Evolutionary conservation across 148 eudicot species (phyloP).

Genomic region (Amaranthus palmeri): DNA sequence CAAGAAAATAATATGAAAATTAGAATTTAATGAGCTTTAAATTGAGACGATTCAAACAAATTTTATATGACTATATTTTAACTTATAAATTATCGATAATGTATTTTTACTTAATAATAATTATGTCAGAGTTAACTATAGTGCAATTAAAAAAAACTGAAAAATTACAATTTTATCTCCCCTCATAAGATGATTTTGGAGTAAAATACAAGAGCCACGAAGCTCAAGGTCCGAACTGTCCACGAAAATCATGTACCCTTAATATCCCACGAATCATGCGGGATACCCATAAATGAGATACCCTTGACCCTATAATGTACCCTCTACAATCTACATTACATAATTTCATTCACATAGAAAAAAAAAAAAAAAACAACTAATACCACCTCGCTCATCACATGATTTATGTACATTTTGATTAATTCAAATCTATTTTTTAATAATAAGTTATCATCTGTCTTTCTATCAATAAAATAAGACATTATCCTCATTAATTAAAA

Average conservation of each 20-base stretch:
- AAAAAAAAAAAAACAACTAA: neutral
- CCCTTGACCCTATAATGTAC: constrained; percentile 7
- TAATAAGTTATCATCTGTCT: neutral
- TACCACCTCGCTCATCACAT: neutral
- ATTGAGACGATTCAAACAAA: no score
- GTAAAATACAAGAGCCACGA: no score
- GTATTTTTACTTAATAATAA: no score
- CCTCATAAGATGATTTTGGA: no score
- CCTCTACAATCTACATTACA: neutral
- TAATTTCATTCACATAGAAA: neutral
- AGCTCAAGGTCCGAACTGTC: neutral
- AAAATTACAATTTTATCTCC: no score
- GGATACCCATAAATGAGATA: neutral
- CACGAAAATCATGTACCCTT: neutral
- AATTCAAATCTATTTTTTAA: neutral
- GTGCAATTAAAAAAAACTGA: no score
- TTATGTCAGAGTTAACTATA: no score
- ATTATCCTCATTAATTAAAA: neutral
- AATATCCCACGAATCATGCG: neutral
- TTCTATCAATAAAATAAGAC: neutral
- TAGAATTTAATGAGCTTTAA: no score
- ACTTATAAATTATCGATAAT: no score
- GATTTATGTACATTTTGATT: neutral
- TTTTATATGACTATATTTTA: no score
- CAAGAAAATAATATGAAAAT: no score